A percentile compares a stretch with the other conserved stretches of the same genome.
Evolutionary conservation across 257 asterid species (phyloP).

Genomic region (Eucommia ulmoides): DNA sequence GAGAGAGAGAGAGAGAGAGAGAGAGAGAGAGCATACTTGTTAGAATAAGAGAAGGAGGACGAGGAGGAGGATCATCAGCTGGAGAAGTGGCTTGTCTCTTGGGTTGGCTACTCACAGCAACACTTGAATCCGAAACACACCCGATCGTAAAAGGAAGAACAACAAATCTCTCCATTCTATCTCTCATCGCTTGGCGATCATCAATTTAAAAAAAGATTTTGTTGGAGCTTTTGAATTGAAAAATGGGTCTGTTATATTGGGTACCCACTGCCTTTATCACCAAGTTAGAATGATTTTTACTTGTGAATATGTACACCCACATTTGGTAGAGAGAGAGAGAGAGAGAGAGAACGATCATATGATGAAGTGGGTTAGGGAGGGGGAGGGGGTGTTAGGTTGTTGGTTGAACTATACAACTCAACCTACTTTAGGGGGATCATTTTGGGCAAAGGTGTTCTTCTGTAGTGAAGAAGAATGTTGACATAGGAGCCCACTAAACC

Average conservation of each 20-base stretch:
- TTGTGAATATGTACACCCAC: conserved; percentile 5
- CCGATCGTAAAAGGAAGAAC: conserved; percentile 27
- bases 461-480: no score
- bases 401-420: no score
- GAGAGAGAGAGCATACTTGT: conserved; percentile 9
- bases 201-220: no score
- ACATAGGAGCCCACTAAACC: no score
- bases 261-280: conserved; percentile 8
- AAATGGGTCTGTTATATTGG: conserved; percentile 5
- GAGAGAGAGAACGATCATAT: conserved; percentile 5
- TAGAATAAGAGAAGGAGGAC: background rate
- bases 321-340: conserved; percentile 7
- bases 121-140: conserved; percentile 21
- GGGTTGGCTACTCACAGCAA: conserved; percentile 11
- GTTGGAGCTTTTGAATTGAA: background rate
- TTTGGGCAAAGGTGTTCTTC: no score
- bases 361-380: no score
- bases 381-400: no score
- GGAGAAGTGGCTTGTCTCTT: background rate
- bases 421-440: no score
- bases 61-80: background rate
- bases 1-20: background rate
- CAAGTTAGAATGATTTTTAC: conserved; percentile 24
- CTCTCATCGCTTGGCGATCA: no score
- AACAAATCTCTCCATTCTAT: conserved; percentile 18